Evolutionary conservation across 495 filamentous ascomycete species (phyloP).

Genomic region (Cryomyces minteri): DNA sequence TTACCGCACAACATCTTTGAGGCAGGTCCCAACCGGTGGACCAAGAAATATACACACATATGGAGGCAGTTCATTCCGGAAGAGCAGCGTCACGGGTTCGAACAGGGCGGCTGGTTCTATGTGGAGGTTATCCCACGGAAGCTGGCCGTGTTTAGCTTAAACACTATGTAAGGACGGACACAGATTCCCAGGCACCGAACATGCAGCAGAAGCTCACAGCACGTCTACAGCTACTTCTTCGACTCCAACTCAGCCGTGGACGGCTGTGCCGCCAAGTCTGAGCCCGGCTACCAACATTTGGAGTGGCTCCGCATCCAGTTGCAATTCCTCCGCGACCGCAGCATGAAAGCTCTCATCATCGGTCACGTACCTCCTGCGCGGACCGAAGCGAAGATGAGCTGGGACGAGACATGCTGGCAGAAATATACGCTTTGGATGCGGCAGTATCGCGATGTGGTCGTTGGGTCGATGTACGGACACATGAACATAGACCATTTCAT

Average conservation of each 20-base stretch:
- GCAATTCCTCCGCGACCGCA: conserved; percentile 56
- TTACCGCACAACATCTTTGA: conserved; percentile 91
- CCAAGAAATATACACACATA: conserved; percentile 47
- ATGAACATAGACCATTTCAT: conserved; percentile 99
- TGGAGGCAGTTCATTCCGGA: conserved; percentile 87
- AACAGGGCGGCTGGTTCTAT: conserved; percentile 85
- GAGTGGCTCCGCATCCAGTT: conserved; percentile 94
- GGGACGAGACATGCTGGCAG: conserved; percentile 96
- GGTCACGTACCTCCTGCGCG: conserved; percentile 88
- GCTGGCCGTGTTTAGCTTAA: conserved; percentile 84
- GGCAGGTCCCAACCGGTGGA: conserved; percentile 69
- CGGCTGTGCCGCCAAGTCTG: conserved; percentile 54
- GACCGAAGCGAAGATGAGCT: conserved; percentile 61
- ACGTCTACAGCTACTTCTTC: conserved; percentile 51
- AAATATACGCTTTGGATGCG: conserved; percentile 84
- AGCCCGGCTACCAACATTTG: conserved; percentile 86
- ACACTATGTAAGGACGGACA: conserved; percentile 42
- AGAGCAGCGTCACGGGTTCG: conserved; percentile 78
- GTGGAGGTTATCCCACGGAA: conserved; percentile 77
- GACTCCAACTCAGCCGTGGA: conserved; percentile 82
- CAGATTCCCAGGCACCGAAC: background rate
- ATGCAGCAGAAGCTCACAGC: no score
- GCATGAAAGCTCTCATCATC: conserved; percentile 88
- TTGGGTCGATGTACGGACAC: conserved; percentile 67
- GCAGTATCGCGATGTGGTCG: conserved; percentile 80